Evolutionary conservation across 2,329 filamentous ascomycete species (phyloP), one percentile per base, ranked within the genome.

Genomic region (Pseudocercospora crystallina): DNA sequence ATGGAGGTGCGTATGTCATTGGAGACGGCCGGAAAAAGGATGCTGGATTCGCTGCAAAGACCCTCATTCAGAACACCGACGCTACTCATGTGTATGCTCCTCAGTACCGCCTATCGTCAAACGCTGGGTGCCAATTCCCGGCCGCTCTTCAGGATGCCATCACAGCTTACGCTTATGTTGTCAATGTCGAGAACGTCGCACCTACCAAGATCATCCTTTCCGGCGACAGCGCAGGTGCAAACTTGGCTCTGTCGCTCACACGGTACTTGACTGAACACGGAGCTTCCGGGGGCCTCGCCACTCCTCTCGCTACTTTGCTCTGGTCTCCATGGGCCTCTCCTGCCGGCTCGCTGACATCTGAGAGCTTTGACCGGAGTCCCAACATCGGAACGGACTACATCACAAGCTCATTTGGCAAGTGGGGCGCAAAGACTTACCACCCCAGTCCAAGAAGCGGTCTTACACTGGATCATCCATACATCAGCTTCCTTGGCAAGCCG

Each of bases 211-310:
- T 80, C 47, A 64, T 74, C 0, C 12, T 80, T 0, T 72, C 69
- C 0, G 78, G 78, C 5, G 78, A 80, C 60, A 76, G 72, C 31
- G 77, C 78, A 0, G 78, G 78, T 46, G 77, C 65, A 0, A 78
- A 80, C 56, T 62, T 76, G 9, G 68, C 64, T 0, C 67, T 79
- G 15, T 67, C 68, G 0, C 61, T 80, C 11, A 64, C 80, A 30
- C 67, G 76, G 13, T 80, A 80, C 57, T 55, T 80, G 5, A 46
- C 59, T 8, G 72, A 75, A 17, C 69, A 71, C 48, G 74, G 72
- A 2, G 34, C 56, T 2, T 58, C 64, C 3, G 42, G 70, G 2
- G 60, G 51, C 2, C 57, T 77, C 1, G 66, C 66, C 0, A 14
- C 40, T 2, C 76, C 76, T 0, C 57, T 56, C 0, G 70, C 69